These are phyloP conservation scores for Cercospora zeina DNA, from an alignment of 2,329 filamentous ascomycete genomes.

Conservation along the genomic window DNA sequence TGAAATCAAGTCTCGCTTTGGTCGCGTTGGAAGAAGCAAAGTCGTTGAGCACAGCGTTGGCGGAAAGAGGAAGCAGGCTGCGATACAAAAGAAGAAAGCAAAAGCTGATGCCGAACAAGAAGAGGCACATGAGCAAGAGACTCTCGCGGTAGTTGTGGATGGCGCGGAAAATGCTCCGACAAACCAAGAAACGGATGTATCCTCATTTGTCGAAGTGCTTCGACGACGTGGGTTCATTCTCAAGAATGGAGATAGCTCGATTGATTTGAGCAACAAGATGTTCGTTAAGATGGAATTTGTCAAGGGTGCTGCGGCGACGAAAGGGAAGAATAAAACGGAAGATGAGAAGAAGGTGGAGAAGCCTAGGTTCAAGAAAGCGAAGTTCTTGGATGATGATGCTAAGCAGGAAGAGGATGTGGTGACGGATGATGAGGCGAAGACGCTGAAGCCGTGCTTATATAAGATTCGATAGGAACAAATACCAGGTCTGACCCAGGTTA, in stretches of 20 bases:
- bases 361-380: conserved; percentile 50
- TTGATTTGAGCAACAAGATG: conserved; percentile 93
- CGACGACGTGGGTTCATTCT: conserved; percentile 80
- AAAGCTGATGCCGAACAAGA: conserved; percentile 55
- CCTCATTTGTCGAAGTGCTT: conserved; percentile 81
- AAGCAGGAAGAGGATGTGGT: conserved; percentile 59
- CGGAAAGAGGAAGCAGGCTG: conserved; percentile 54
- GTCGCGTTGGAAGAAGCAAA: conserved; percentile 56
- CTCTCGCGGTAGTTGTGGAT: conserved; percentile 64
- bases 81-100: conserved; percentile 41
- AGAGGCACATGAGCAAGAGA: conserved; percentile 60
- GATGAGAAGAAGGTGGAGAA: conserved; percentile 40
- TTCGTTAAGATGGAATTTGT: conserved; percentile 96
- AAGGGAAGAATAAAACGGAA: conserved; percentile 66
- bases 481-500: neutral
- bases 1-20: conserved; percentile 94
- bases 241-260: conserved; percentile 59
- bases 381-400: conserved; percentile 61
- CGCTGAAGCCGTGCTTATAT: conserved; percentile 94
- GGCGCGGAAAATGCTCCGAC: conserved; percentile 57
- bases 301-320: conserved; percentile 72
- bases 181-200: conserved; percentile 77
- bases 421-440: conserved; percentile 63
- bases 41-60: conserved; percentile 70
- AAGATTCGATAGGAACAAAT: conserved; percentile 67